These are phyloP conservation scores for Echium plantagineum DNA, from an alignment of 257 asterid species.

Conservation along the genomic window DNA sequence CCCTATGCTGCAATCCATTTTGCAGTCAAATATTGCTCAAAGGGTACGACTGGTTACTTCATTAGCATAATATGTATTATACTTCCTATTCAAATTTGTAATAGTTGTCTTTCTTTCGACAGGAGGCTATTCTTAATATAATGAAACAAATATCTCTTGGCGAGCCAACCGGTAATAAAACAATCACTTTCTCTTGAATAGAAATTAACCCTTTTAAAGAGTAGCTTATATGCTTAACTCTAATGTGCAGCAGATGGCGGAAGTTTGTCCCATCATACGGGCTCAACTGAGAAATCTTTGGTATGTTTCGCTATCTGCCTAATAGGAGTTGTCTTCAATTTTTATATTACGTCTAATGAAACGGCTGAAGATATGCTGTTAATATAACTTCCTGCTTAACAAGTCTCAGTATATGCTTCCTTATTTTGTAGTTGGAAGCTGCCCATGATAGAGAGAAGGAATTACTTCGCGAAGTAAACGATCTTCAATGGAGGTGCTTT, in stretches of 20 bases:
- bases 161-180: slow-evolving; percentile 45
- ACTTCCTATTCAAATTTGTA: slow-evolving; percentile 7
- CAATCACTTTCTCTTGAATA: slow-evolving; percentile 10
- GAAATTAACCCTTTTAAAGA: slow-evolving; percentile 1
- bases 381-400: too few species aligned
- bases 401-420: background rate
- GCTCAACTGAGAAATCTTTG: slow-evolving; percentile 51
- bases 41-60: slow-evolving; percentile 41
- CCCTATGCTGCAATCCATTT: slow-evolving; percentile 46
- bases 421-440: slow-evolving; percentile 50
- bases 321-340: background rate
- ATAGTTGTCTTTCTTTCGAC: slow-evolving; percentile 12
- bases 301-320: slow-evolving; percentile 22
- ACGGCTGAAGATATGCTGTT: background rate
- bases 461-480: slow-evolving; percentile 54
- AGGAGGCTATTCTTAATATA: slow-evolving; percentile 55
- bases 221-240: slow-evolving; percentile 11
- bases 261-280: slow-evolving; percentile 11
- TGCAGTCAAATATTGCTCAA: slow-evolving; percentile 66
- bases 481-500: slow-evolving; percentile 63
- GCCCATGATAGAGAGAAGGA: slow-evolving; percentile 80
- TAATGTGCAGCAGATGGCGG: slow-evolving; percentile 38
- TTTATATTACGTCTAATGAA: background rate
- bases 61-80: background rate
- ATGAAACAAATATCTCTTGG: slow-evolving; percentile 61